phyloP scores from a whole-genome alignment of 2,329 filamentous ascomycete species.

The Furcasterigmium furcatum region DNA sequence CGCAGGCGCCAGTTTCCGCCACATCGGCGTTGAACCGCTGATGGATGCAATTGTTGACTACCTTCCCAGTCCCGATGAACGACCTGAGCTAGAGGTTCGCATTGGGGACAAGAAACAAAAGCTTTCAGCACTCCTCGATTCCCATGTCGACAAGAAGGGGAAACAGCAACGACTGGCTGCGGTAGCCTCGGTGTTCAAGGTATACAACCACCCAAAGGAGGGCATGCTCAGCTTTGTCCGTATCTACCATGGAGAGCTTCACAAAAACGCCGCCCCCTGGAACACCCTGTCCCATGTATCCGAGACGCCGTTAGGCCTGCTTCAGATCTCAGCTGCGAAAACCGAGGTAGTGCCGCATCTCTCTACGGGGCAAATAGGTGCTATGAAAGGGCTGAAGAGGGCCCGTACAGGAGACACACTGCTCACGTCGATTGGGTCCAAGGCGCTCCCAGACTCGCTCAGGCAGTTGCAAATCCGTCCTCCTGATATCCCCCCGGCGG shows the following conservation, averaged over 20 bases:
- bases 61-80: constrained; percentile 76
- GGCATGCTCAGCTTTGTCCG: constrained; percentile 90
- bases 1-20: constrained; percentile 87
- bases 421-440: constrained; percentile 63
- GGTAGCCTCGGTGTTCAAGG: constrained; percentile 82
- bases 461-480: constrained; percentile 79
- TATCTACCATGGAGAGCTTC: constrained; percentile 81
- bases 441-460: constrained; percentile 64
- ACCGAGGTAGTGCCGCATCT: constrained; percentile 1
- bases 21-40: constrained; percentile 89
- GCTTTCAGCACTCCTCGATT: constrained; percentile 25
- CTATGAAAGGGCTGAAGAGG: constrained; percentile 84
- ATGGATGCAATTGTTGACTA: constrained; percentile 87
- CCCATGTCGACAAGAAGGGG: constrained; percentile 1
- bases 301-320: constrained; percentile 75
- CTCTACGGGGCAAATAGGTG: constrained; percentile 80
- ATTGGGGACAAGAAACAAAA: constrained; percentile 55
- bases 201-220: constrained; percentile 81
- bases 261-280: constrained; percentile 72
- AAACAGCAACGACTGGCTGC: constrained; percentile 29
- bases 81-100: constrained; percentile 75
- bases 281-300: constrained; percentile 81
- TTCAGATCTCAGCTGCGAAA: constrained; percentile 88
- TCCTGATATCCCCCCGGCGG: constrained; percentile 85
- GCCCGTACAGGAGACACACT: constrained; percentile 94